Evolutionary conservation across 2,329 filamentous ascomycete species (phyloP).

Genomic region (Proliferodiscus dingleyae): DNA sequence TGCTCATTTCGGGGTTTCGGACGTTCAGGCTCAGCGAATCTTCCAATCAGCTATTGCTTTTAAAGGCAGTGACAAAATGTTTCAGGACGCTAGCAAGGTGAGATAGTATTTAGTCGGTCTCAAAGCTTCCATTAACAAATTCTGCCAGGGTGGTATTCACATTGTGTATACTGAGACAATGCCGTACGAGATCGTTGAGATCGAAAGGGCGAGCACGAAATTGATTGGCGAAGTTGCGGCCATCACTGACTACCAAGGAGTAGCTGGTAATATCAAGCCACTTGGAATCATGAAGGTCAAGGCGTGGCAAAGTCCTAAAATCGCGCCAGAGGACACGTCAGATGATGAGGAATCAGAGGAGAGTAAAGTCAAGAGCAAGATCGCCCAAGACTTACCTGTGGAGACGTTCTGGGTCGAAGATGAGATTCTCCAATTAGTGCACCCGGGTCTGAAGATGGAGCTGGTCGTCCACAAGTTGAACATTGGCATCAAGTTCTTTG

Average conservation of each 20-base stretch:
- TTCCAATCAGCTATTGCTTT: slow-evolving; percentile 43
- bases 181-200: slow-evolving; percentile 55
- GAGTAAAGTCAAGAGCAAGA: no score
- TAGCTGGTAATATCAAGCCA: slow-evolving; percentile 34
- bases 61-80: background rate
- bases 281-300: slow-evolving; percentile 43
- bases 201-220: slow-evolving; percentile 43
- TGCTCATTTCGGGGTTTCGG: slow-evolving; percentile 20
- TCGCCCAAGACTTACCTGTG: slow-evolving; percentile 24
- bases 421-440: slow-evolving; percentile 49
- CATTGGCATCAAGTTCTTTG: slow-evolving; percentile 60
- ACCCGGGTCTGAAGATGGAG: slow-evolving; percentile 60
- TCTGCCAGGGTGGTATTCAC: slow-evolving; percentile 28
- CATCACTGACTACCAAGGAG: slow-evolving; percentile 33
- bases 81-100: slow-evolving; percentile 28
- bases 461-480: slow-evolving; percentile 52
- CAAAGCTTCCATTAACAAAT: slow-evolving; percentile 19
- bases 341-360: slow-evolving; percentile 23
- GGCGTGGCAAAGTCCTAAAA: slow-evolving; percentile 36
- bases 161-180: slow-evolving; percentile 46
- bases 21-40: slow-evolving; percentile 38
- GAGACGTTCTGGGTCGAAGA: slow-evolving; percentile 65
- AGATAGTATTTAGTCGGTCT: slow-evolving; percentile 26
- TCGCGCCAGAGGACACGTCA: slow-evolving; percentile 22
- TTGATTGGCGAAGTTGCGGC: slow-evolving; percentile 40